A percentile compares a stretch with the other conserved stretches of the same genome.
phyloP scores from a whole-genome alignment of 2,329 filamentous ascomycete species.

The Coniochaeta ligniaria region DNA sequence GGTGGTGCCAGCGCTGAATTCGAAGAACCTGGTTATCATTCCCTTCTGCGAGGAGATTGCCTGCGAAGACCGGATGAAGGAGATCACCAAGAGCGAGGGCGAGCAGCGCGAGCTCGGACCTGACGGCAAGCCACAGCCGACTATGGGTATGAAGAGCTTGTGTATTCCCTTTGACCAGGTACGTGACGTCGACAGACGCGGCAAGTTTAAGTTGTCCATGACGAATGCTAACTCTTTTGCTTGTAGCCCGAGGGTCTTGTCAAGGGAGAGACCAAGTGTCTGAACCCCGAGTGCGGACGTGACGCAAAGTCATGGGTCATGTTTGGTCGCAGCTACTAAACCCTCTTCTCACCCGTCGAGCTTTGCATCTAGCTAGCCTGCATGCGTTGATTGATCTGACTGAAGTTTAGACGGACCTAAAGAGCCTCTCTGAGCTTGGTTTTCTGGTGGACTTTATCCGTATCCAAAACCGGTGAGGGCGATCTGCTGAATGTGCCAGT shows the following conservation, averaged over 20 bases:
- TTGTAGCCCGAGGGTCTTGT: slow-evolving; percentile 60
- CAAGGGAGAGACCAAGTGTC: slow-evolving; percentile 79
- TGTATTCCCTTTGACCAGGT: slow-evolving; percentile 73
- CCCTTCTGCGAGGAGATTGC: slow-evolving; percentile 76
- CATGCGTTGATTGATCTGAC: background rate
- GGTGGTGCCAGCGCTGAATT: slow-evolving; percentile 82
- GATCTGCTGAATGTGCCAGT: background rate
- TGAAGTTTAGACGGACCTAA: too few species aligned
- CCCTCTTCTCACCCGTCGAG: background rate
- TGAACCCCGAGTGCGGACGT: slow-evolving; percentile 76
- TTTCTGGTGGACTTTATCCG: background rate
- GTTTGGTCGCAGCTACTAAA: slow-evolving; percentile 70
- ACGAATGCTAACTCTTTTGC: slow-evolving; percentile 37
- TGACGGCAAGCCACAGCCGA: slow-evolving; percentile 18
- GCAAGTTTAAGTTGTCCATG: background rate
- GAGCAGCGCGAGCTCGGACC: slow-evolving; percentile 43
- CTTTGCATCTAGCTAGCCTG: background rate
- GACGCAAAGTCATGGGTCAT: slow-evolving; percentile 82
- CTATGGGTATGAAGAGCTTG: slow-evolving; percentile 61
- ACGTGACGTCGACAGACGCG: slow-evolving; percentile 1
- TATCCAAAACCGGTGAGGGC: background rate
- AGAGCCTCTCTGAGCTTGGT: background rate
- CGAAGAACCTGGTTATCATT: slow-evolving; percentile 88
- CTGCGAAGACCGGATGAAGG: slow-evolving; percentile 94
- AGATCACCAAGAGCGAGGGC: slow-evolving; percentile 67